A percentile compares a stretch with the other conserved stretches of the same genome.
Conservation (phyloP, 805 yeast species). For the Tetrapisispora iriomotensis region DNA sequence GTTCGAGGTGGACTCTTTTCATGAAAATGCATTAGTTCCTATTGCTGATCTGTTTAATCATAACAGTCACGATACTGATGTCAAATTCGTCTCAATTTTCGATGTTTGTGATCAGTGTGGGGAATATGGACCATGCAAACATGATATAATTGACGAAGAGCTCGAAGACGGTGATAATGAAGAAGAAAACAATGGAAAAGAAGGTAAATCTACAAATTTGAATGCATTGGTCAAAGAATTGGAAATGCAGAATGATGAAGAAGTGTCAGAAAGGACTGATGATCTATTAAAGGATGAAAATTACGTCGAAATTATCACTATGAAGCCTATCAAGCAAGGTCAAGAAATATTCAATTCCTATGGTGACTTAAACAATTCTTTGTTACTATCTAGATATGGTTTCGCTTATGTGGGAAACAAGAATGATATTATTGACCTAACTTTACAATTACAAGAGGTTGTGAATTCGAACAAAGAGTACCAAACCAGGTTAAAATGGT, state of each 20-base stretch:
- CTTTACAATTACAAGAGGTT: constrained; percentile 21
- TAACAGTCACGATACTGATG: constrained; percentile 44
- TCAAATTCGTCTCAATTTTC: constrained; percentile 51
- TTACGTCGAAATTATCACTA: constrained; percentile 63
- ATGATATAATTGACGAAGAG: constrained; percentile 21
- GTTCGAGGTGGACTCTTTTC: constrained; percentile 68
- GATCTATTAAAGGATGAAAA: constrained; percentile 18
- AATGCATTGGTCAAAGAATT: constrained; percentile 23
- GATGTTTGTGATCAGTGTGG: constrained; percentile 49
- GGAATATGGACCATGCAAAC: constrained; percentile 34
- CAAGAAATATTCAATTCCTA: constrained; percentile 74
- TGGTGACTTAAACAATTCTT: constrained; percentile 61
- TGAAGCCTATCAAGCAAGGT: constrained; percentile 35
- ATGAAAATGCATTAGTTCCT: constrained; percentile 72
- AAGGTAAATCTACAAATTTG: constrained; percentile 15
- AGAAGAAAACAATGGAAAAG: constrained; percentile 9
- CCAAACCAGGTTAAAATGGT: constrained; percentile 16
- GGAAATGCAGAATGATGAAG: constrained; percentile 14
- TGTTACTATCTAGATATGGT: constrained; percentile 68
- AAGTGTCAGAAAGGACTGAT: constrained; percentile 6
- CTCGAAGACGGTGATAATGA: constrained; percentile 9
- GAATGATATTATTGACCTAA: constrained; percentile 38
- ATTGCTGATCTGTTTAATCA: constrained; percentile 89
- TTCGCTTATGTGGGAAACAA: constrained; percentile 49
- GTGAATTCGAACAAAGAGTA: constrained; percentile 8